Evolutionary conservation across 1,284 basidiomycete genomes (phyloP), one percentile per base, ranked within the genome.

Genomic region (Gymnopus androsaceus): DNA sequence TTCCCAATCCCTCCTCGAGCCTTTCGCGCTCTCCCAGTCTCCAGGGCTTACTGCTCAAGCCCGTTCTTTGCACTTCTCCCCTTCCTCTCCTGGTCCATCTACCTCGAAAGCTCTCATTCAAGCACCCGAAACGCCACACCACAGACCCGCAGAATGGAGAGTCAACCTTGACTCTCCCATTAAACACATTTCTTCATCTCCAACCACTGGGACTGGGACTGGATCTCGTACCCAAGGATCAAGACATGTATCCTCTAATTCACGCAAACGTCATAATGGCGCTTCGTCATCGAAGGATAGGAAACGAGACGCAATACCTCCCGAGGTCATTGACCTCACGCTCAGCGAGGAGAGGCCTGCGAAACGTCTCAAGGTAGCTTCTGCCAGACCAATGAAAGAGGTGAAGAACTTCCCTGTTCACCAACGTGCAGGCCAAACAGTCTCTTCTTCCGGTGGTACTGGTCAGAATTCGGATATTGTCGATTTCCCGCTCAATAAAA

Each of bases 31-130:
- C 5, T 45, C 51, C 15, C 51, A 45, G 19, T 53, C 51, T 14
- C 51, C 51, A 11, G 9, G 11, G 3, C 33, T 53, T 5, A 45
- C 37, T 21, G 41, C 51, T 17, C 40, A 37, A 45, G 51, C 28
- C 23, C 51, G 51, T 36, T 37, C 51, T 28, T 21, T 53, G 17
- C 31, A 53, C 27, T 46, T 53, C 15, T 46, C 51, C 36, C 51
- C 51, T 15, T 37, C 25, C 6, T 45, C 33, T 7, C 40, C 51
- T 4, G 40, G 14, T 30, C 49, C 41, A n/a, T 42, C 41, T 12
- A 12, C 37, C 9, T 28, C n/a, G 5, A 42, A 19, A 15, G 34
- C 12, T 42, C 21, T 19, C 23, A 25, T 5, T 33, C 28, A 8
- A 21, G 40, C 15, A 2, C 38, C 40, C 23, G 17, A 17, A 21